Conservation (phyloP, 1,284 basidiomycete genomes). For the Paramarasmius palmivorus region DNA sequence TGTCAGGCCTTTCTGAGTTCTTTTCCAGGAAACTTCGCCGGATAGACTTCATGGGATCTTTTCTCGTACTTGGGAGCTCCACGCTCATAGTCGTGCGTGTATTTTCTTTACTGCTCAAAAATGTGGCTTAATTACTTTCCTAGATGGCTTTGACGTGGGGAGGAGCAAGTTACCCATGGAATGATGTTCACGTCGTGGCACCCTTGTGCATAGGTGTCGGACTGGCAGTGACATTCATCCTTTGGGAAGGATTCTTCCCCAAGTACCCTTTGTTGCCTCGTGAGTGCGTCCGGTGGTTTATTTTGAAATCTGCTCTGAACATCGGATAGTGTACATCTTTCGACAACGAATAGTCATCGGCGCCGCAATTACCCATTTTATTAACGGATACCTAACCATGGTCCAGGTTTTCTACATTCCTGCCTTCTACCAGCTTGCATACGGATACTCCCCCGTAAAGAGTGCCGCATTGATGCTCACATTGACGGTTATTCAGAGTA, state of each 20-base stretch:
- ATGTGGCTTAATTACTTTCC: background rate
- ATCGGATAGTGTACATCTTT: slow-evolving; percentile 15
- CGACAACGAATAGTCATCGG: slow-evolving; percentile 21
- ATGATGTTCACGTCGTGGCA: slow-evolving; percentile 7
- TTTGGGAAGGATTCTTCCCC: slow-evolving; percentile 19
- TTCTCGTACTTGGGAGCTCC: slow-evolving; percentile 18
- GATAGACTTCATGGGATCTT: slow-evolving; percentile 19
- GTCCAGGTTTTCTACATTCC: slow-evolving; percentile 25
- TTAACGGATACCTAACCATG: slow-evolving; percentile 23
- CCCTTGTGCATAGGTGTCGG: slow-evolving; percentile 14
- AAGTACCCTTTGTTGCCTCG: slow-evolving; percentile 9
- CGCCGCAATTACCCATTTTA: slow-evolving; percentile 23
- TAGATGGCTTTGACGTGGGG: slow-evolving; percentile 24
- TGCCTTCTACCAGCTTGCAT: slow-evolving; percentile 23
- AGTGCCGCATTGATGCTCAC: slow-evolving; percentile 21
- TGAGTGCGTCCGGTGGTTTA: no score
- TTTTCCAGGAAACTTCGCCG: slow-evolving; percentile 16
- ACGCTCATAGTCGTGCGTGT: slow-evolving; percentile 17
- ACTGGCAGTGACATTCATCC: slow-evolving; percentile 15
- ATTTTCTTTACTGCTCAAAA: background rate
- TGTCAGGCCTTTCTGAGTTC: background rate
- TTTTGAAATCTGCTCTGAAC: no score
- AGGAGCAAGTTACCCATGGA: slow-evolving; percentile 20
- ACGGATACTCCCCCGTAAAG: slow-evolving; percentile 25
- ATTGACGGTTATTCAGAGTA: slow-evolving; percentile 22